phyloP scores from a whole-genome alignment of 768 basidiomycete genomes.

The Phanerodontia chrysosporium region DNA sequence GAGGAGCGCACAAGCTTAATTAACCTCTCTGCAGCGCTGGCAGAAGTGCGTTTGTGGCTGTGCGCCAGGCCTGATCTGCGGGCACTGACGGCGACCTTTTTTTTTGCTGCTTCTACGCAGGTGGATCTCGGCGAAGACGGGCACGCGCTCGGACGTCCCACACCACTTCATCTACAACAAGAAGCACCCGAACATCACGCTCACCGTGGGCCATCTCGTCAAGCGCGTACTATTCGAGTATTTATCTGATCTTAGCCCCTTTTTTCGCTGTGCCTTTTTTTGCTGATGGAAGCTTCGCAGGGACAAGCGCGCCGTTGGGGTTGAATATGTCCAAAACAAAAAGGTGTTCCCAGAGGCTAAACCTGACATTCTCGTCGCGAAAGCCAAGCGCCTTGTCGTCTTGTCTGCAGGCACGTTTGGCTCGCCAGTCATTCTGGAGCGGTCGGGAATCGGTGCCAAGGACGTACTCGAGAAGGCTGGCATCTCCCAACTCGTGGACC shows the following conservation, averaged over 20 bases:
- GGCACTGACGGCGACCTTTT: neutral
- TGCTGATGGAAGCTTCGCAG: slow-evolving; percentile 16
- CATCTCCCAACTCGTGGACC: slow-evolving; percentile 29
- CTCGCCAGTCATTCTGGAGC: slow-evolving; percentile 49
- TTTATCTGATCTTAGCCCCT: slow-evolving; percentile 3
- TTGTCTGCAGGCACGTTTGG: slow-evolving; percentile 38
- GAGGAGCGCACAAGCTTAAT: neutral
- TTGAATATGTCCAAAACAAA: slow-evolving; percentile 31
- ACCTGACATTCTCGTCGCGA: slow-evolving; percentile 15
- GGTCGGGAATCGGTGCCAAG: slow-evolving; percentile 41
- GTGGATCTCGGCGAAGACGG: slow-evolving; percentile 48
- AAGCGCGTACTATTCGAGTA: slow-evolving; percentile 34
- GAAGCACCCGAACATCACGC: slow-evolving; percentile 26
- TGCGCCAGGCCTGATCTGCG: neutral
- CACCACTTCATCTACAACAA: slow-evolving; percentile 36
- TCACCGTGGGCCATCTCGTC: slow-evolving; percentile 30
- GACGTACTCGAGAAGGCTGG: slow-evolving; percentile 25
- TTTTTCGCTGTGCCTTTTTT: neutral
- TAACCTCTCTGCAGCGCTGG: slow-evolving; percentile 41
- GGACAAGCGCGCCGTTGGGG: slow-evolving; percentile 32
- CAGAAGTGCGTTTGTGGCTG: slow-evolving; percentile 36
- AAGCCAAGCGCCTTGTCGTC: slow-evolving; percentile 33
- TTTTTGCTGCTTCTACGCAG: too few relatives aligned
- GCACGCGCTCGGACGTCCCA: slow-evolving; percentile 53
- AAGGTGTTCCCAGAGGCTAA: slow-evolving; percentile 16